Evolutionary conservation across 2,329 filamentous ascomycete species (phyloP), one percentile per base, ranked within the genome.

Genomic region (Westerdykella ornata): DNA sequence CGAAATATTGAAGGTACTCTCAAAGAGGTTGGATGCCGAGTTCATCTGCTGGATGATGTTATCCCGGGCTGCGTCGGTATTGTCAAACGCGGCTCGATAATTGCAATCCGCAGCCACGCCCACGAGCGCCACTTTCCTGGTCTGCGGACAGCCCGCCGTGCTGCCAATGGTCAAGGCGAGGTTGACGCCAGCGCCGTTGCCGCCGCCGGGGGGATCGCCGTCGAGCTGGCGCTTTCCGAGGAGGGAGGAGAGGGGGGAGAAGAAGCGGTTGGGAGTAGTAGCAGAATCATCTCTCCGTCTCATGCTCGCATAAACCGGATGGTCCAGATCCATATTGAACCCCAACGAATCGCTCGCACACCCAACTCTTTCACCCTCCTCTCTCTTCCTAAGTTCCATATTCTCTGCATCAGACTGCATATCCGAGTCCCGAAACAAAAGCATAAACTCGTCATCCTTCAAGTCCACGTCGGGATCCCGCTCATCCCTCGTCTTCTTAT

Each of bases 31-130:
- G 1, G 90, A 96, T 1, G 92, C 92, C 34, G 81, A 74, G 68
- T 94, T 96, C 63, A 98, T 84, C 60, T 87, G 75, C 39, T 72
- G 74, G 54, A 98, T 88, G 47, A 98, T 77, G 61, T 92, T 92
- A 47, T 76, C 65, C 42, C 82, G 76, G 17, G 83, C 77, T n/a
- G 78, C 71, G 38, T 78, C 72, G 33, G 76, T 76, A 16, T 74
- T 76, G 47, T 81, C 77, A 63, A 96, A 94, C 3, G 74, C 73
- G 2, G 71, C 72, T 30, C 82, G 88, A 62, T 97, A 97, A 7
- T 80, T 85, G 71, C 92, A 98, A 65, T 98, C 92, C 0, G 88
- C 92, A 7, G 88, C 92, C 29, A 97, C 81, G 19, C 92, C 92
- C 17, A 98, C 80, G 31, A 97, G 74, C 1, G 92, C 92, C 14